Conservation (phyloP, 2,329 filamentous ascomycete species). For the Cordyceps cicadae region DNA sequence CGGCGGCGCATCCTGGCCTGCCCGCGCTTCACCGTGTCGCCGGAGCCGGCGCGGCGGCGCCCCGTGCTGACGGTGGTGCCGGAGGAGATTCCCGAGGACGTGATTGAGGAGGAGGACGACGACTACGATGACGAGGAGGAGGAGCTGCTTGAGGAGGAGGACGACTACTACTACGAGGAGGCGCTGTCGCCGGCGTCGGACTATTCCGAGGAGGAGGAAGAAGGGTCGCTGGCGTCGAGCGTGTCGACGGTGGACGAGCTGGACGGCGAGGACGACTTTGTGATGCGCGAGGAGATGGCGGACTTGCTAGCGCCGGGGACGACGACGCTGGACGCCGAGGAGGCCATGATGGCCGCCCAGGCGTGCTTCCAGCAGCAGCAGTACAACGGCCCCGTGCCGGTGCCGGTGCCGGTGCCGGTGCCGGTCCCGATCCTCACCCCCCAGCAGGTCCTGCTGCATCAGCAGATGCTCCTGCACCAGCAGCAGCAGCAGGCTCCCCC, state of each 20-base stretch:
- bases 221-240: constrained; percentile 48
- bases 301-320: constrained; percentile 34
- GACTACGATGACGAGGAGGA: constrained; percentile 20
- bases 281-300: constrained; percentile 36
- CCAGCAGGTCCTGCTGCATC: constrained; percentile 21
- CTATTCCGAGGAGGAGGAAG: constrained; percentile 47
- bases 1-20: constrained; percentile 69
- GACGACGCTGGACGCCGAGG: constrained; percentile 37
- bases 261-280: constrained; percentile 42
- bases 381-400: constrained; percentile 33
- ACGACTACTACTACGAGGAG: constrained; percentile 19
- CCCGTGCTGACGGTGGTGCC: constrained; percentile 24
- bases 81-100: constrained; percentile 33
- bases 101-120: constrained; percentile 34
- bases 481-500: constrained; percentile 11
- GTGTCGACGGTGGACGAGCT: constrained; percentile 44
- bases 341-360: constrained; percentile 21
- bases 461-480: constrained; percentile 22
- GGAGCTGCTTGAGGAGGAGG: constrained; percentile 36
- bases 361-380: constrained; percentile 34
- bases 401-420: constrained; percentile 17
- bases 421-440: constrained; percentile 12
- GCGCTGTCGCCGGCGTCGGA: constrained; percentile 44
- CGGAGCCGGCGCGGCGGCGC: constrained; percentile 19
- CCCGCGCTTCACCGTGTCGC: constrained; percentile 57